Percentiles rank a stretch among this genome's conserved stretches.
Evolutionary conservation across 2,329 filamentous ascomycete species (phyloP).

Genomic region (Phialophora macrospora): DNA sequence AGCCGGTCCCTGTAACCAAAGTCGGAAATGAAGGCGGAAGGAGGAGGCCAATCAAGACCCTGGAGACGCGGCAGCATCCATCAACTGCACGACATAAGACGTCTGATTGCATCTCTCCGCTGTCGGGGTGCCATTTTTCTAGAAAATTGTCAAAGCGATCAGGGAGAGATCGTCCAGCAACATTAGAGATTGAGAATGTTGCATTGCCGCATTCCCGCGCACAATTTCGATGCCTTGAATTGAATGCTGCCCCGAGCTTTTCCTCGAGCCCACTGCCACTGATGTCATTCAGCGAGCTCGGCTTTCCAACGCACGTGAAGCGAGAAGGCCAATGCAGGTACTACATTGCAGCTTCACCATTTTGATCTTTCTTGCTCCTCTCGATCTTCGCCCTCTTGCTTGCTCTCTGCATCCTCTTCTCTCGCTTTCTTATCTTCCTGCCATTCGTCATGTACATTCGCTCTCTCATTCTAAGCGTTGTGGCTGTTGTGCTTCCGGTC

Average conservation of each 20-base stretch:
- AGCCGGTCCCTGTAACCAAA: not conserved
- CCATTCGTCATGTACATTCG: constrained; percentile 29
- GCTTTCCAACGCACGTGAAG: not conserved
- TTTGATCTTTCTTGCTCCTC: not conserved
- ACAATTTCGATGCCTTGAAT: not conserved
- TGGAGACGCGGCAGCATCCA: not conserved
- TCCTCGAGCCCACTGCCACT: not conserved
- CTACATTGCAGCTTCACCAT: not conserved
- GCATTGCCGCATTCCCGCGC: not conserved
- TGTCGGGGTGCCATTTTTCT: not conserved
- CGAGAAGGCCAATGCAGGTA: not conserved
- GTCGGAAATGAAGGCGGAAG: constrained; percentile 4
- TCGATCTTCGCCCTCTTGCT: not conserved
- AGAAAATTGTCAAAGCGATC: constrained; percentile 2
- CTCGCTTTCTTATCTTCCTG: constrained; percentile 1
- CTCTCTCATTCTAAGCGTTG: constrained; percentile 19
- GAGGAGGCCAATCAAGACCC: not conserved
- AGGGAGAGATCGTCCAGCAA: not conserved
- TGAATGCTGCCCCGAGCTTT: not conserved
- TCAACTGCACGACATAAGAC: not conserved
- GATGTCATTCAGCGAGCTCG: not conserved
- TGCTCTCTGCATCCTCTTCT: not conserved
- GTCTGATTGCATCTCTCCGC: not conserved
- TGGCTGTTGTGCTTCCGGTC: constrained; percentile 17
- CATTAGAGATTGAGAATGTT: not conserved